These are phyloP conservation scores for Fusarium scirpi DNA, from an alignment of 2,329 filamentous ascomycete species.

Conservation along the genomic window DNA sequence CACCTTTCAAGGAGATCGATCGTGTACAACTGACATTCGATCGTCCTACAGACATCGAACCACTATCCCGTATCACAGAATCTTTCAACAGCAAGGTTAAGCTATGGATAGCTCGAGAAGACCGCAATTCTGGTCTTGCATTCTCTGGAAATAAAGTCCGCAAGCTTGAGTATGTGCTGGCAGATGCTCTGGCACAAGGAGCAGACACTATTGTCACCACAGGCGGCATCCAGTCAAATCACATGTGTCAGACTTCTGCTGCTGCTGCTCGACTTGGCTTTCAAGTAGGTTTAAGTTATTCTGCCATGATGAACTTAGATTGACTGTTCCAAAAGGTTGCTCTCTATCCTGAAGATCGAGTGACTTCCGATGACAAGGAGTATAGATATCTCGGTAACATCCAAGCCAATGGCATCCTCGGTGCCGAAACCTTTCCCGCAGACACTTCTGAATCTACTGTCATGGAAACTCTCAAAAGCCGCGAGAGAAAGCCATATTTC, in stretches of 20 bases:
- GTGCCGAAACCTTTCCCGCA: conserved; percentile 24
- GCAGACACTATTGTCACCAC: conserved; percentile 33
- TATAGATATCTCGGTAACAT: conserved; percentile 29
- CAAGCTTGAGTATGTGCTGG: conserved; percentile 32
- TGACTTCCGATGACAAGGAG: conserved; percentile 9
- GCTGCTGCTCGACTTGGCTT: conserved; percentile 31
- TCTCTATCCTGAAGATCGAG: conserved; percentile 20
- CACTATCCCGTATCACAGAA: conserved; percentile 14
- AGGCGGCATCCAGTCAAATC: conserved; percentile 30
- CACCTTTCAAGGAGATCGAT: conserved; percentile 20
- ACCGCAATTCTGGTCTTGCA: conserved; percentile 35
- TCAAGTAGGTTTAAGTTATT: background rate
- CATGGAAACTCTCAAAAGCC: background rate
- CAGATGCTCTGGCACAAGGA: conserved; percentile 23
- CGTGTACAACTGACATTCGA: conserved; percentile 26
- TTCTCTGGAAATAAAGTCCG: conserved; percentile 35
- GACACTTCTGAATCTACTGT: conserved; percentile 17
- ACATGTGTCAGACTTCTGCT: conserved; percentile 36
- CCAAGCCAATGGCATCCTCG: conserved; percentile 23
- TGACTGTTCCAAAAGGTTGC: conserved; percentile 12
- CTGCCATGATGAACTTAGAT: accelerated
- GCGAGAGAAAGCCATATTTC: conserved; percentile 18
- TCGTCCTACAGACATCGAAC: conserved; percentile 26
- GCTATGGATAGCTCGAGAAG: conserved; percentile 30
- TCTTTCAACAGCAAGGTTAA: background rate